A percentile compares a stretch with the other conserved stretches of the same genome.
These are phyloP conservation scores for Withania somnifera DNA, from an alignment of 305 asterid genomes.

Conservation along the genomic window DNA sequence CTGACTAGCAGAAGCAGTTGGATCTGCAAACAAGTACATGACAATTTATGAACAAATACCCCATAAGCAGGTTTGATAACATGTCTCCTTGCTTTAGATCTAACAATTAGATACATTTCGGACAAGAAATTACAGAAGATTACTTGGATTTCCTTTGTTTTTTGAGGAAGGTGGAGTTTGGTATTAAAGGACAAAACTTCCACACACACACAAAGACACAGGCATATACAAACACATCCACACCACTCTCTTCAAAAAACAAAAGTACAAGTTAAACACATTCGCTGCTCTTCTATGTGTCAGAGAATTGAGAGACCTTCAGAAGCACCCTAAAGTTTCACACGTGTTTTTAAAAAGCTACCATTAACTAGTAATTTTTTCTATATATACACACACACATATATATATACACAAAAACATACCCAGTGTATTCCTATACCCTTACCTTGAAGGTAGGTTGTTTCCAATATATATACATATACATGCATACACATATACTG, in stretches of 20 bases:
- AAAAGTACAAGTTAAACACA: background rate
- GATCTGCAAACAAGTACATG: constrained; percentile 32
- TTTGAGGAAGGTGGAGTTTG: background rate
- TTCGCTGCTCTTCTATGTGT: background rate
- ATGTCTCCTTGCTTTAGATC: background rate
- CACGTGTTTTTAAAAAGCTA: background rate
- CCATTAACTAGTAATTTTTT: background rate
- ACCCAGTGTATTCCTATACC: background rate
- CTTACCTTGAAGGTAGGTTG: background rate
- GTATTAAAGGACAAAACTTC: background rate
- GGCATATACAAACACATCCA: background rate
- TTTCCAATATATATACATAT: background rate
- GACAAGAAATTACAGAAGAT: background rate
- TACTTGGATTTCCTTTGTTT: background rate
- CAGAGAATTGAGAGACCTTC: background rate
- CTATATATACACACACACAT: too few relatives aligned
- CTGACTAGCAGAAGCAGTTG: constrained; percentile 48
- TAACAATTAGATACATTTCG: background rate
- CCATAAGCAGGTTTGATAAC: background rate
- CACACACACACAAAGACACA: background rate
- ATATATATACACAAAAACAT: too few relatives aligned
- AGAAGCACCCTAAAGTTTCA: background rate
- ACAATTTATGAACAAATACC: background rate
- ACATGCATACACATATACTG: too few relatives aligned
- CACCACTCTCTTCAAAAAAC: background rate